Evolutionary conservation across 1,139 yeast species (phyloP).

Genomic region (Scheffersomyces lignicola): DNA sequence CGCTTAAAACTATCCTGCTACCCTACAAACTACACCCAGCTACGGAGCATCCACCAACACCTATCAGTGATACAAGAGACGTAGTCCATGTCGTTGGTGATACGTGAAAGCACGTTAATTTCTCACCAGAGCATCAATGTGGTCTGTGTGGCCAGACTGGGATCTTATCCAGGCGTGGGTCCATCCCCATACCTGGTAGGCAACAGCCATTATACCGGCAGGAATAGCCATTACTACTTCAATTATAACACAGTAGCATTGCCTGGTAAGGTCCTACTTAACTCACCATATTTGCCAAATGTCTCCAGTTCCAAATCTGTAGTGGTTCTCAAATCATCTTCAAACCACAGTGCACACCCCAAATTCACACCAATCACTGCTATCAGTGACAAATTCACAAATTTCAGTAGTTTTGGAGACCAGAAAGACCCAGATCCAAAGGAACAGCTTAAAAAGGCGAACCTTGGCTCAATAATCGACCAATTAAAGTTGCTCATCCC

Average conservation of each 20-base stretch:
- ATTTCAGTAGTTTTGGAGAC: not conserved
- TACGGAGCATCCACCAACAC: too few relatives aligned
- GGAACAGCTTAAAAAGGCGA: conserved; percentile 41
- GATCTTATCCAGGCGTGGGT: not conserved
- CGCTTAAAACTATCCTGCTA: too few relatives aligned
- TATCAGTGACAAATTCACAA: too few relatives aligned
- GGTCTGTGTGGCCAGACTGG: not conserved
- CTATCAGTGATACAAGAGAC: too few relatives aligned
- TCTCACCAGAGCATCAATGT: not conserved
- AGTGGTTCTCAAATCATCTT: not conserved
- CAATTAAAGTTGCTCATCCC: conserved; percentile 58
- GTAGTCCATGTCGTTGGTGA: conserved; percentile 3
- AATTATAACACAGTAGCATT: too few relatives aligned
- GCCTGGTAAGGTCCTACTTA: too few relatives aligned
- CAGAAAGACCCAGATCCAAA: conserved; percentile 5
- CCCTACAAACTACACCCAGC: too few relatives aligned
- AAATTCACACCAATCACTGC: too few relatives aligned
- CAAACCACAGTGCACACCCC: too few relatives aligned
- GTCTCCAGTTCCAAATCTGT: not conserved
- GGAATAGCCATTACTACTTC: too few relatives aligned
- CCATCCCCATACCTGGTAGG: not conserved
- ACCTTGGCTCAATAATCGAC: conserved; percentile 61
- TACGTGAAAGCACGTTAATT: conserved; percentile 2
- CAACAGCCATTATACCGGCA: not conserved
- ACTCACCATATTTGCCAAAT: not conserved